Conservation (phyloP, 139 green algal genomes). For the Medakamo hakoo region DNA sequence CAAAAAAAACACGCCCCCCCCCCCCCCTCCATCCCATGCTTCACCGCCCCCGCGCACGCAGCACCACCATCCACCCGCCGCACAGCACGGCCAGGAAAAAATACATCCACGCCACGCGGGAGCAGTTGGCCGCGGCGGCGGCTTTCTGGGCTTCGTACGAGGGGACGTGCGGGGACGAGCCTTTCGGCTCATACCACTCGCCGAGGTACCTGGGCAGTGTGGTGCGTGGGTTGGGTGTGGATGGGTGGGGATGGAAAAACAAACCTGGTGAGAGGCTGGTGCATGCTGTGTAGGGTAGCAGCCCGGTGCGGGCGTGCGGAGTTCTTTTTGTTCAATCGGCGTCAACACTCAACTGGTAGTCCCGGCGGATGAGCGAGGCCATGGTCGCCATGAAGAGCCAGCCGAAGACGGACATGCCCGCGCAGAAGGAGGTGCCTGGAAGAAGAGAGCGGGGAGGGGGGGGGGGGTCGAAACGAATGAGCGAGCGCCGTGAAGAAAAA, state of each 20-base stretch:
- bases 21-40: neutral
- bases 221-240: too few relatives aligned
- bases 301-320: too few relatives aligned
- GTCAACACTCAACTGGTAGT: slow-evolving; percentile 22
- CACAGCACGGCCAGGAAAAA: slow-evolving; percentile 21
- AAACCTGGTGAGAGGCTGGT: too few relatives aligned
- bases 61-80: slow-evolving; percentile 1
- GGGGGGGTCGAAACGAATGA: neutral
- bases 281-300: too few relatives aligned
- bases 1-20: neutral
- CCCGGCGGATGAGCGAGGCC: slow-evolving; percentile 19
- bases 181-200: slow-evolving; percentile 29
- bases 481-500: neutral
- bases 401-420: slow-evolving; percentile 17
- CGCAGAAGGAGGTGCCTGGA: slow-evolving; percentile 18
- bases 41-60: neutral
- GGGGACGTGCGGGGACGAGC: slow-evolving; percentile 4
- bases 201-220: slow-evolving; percentile 26
- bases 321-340: neutral
- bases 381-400: slow-evolving; percentile 23
- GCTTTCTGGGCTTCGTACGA: slow-evolving; percentile 20
- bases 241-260: neutral
- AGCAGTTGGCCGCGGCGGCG: slow-evolving; percentile 21
- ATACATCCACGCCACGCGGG: slow-evolving; percentile 27
- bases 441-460: neutral